Base-by-base conservation (phyloP, 1,284 basidiomycete species). In the Naganishia sp. region DNA sequence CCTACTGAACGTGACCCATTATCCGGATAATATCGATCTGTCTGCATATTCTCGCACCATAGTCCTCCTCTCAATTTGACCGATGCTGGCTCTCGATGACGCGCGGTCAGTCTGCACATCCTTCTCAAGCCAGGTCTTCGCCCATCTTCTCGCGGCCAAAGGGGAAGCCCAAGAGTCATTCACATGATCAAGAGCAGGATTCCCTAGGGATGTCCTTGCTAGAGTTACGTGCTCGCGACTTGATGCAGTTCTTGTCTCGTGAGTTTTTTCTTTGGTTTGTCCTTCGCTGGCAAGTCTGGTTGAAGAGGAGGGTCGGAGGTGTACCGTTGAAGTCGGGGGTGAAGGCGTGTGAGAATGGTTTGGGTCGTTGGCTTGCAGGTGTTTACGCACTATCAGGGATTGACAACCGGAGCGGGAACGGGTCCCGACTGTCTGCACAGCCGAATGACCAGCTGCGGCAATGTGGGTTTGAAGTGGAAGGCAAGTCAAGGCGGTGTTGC, bases 181-280 rank as follows among this genome's bases (percentile, higher is more conserved):
- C 13, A 10, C 35, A 61, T 61, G 58, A 43, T 51, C 58, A 41
- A 51, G 58, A 61, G 58, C 58, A 51, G 47, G 47, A 61, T 51
- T 61, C 58, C 58, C n/a, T 61, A 41, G 58, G 58, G 58, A 51
- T 50, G 23, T 61, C 47, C 15, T 60, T 61, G 58, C 58, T 61
- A 61, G 58, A 61, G 58, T 61, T 61, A 61, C 47, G 58, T 51
- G 58, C 58, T 61, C 58, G 58, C 35, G 58, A 17, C 58, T 51
- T 50, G 58, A 42, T 51, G 35, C 25, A 51, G 47, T 61, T 6
- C 39, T 21, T 35, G 9, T 39, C 21, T 25, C 42, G 18, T 47
- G 32, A 39, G 13, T 41, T 51, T 42, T 3, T 23, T 13, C 31
- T 35, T 25, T 18, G 35, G 58, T 51, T 23, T 42, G 47, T 51